A percentile compares a stretch with the other conserved stretches of the same genome.
These are phyloP conservation scores for Dictyostelium purpureum DNA, from an alignment of 78 protist genomes.

Conservation along the genomic window DNA sequence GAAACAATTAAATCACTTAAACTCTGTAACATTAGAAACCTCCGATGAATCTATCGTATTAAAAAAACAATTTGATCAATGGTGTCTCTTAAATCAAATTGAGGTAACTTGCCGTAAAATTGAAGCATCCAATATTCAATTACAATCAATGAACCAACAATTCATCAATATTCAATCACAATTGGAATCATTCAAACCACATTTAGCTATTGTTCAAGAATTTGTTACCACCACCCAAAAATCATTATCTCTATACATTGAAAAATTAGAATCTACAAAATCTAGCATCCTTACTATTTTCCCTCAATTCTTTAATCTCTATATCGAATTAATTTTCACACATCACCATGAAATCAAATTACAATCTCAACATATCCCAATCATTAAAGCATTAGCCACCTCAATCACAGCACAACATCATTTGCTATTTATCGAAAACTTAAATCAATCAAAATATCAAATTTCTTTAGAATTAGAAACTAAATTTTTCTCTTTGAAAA, in stretches of 20 bases:
- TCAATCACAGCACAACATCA: slow-evolving; percentile 17
- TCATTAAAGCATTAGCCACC: not conserved
- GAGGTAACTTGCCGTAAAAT: not conserved
- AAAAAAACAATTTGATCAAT: slow-evolving; percentile 20
- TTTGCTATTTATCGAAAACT: slow-evolving; percentile 18
- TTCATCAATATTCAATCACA: not conserved
- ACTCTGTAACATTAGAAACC: not conserved
- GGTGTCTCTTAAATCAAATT: slow-evolving; percentile 34
- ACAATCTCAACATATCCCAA: not conserved
- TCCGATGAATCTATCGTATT: not conserved
- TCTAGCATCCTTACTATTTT: not conserved
- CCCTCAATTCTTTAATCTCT: slow-evolving; percentile 14
- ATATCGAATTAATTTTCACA: slow-evolving; percentile 33
- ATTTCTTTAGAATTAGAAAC: slow-evolving; percentile 70
- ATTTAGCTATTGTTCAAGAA: slow-evolving; percentile 16
- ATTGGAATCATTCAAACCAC: slow-evolving; percentile 36
- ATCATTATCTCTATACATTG: not conserved
- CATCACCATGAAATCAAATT: slow-evolving; percentile 12
- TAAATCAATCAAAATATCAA: slow-evolving; percentile 29
- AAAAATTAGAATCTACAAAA: not conserved
- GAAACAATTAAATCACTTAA: slow-evolving; percentile 3
- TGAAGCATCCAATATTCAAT: slow-evolving; percentile 14
- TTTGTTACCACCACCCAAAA: not conserved
- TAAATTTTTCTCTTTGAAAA: slow-evolving; percentile 61
- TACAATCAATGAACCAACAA: not conserved